Evolutionary conservation across 768 basidiomycete species (phyloP).

Genomic region (Lyophyllum decastes): DNA sequence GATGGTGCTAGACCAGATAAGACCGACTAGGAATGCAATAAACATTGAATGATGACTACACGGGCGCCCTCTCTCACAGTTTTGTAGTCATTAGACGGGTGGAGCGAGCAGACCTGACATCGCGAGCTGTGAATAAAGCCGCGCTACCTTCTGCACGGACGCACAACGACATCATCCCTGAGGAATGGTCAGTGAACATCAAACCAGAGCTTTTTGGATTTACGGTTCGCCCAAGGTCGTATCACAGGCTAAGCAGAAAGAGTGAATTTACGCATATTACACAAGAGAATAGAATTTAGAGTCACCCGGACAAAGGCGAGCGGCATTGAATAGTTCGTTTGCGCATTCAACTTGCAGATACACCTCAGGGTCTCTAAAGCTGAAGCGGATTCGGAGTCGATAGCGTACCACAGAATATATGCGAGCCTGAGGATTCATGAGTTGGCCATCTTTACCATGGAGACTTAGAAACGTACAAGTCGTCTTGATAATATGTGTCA

Average conservation of each 20-base stretch:
- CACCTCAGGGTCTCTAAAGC: background rate
- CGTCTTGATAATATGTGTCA: conserved; percentile 9
- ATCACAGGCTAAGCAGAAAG: conserved; percentile 65
- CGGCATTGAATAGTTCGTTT: conserved; percentile 76
- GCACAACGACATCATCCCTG: conserved; percentile 68
- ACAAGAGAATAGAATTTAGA: background rate
- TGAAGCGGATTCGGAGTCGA: background rate
- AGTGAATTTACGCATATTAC: background rate
- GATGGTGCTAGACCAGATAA: conserved; percentile 79
- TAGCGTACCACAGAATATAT: conserved; percentile 78
- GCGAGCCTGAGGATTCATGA: conserved; percentile 56
- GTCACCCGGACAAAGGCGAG: conserved; percentile 77
- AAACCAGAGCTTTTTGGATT: conserved; percentile 16
- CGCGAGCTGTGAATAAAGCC: background rate
- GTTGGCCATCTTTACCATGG: background rate
- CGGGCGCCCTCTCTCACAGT: conserved; percentile 57
- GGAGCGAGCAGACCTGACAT: conserved; percentile 72
- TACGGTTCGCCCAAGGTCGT: conserved; percentile 80
- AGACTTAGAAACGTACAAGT: conserved; percentile 23
- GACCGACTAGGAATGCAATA: conserved; percentile 59
- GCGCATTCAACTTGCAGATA: conserved; percentile 66
- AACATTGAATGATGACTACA: conserved; percentile 27
- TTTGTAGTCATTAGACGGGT: conserved; percentile 90
- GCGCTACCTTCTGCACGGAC: conserved; percentile 14
- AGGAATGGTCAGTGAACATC: conserved; percentile 2